Evolutionary conservation across 306 rosid genomes (phyloP).

Genomic region (Rosa multiflora): DNA sequence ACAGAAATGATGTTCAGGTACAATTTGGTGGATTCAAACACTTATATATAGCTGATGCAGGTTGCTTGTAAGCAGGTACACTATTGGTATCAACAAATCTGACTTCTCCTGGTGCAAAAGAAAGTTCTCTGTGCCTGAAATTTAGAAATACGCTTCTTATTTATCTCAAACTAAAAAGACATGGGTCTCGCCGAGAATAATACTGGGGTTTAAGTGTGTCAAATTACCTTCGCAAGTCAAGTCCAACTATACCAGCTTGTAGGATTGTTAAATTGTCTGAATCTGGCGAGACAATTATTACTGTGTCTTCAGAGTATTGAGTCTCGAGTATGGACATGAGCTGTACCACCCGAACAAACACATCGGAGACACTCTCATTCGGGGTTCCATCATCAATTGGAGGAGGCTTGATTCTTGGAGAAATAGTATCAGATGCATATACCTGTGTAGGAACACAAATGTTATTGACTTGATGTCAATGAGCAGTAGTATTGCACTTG

Average conservation of each 20-base stretch:
- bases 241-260: constrained; percentile 85
- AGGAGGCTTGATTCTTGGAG: constrained; percentile 72
- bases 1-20: constrained; percentile 32
- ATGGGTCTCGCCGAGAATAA: neutral
- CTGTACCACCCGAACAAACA: constrained; percentile 83
- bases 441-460: constrained; percentile 38
- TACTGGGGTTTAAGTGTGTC: neutral
- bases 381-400: constrained; percentile 84
- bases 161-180: neutral
- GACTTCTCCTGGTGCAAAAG: constrained; percentile 90
- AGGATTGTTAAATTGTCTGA: constrained; percentile 86
- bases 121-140: constrained; percentile 86
- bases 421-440: constrained; percentile 71
- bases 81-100: constrained; percentile 74
- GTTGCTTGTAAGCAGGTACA: constrained; percentile 81
- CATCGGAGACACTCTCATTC: constrained; percentile 87
- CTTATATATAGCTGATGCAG: constrained; percentile 85
- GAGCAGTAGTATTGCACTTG: neutral
- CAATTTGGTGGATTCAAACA: constrained; percentile 80
- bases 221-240: constrained; percentile 74
- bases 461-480: neutral
- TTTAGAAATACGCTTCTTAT: neutral
- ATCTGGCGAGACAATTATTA: constrained; percentile 87
- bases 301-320: constrained; percentile 75
- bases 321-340: constrained; percentile 97